Evolutionary conservation across 495 filamentous ascomycete genomes (phyloP).

Genomic region (Clavariopsis aquatica): DNA sequence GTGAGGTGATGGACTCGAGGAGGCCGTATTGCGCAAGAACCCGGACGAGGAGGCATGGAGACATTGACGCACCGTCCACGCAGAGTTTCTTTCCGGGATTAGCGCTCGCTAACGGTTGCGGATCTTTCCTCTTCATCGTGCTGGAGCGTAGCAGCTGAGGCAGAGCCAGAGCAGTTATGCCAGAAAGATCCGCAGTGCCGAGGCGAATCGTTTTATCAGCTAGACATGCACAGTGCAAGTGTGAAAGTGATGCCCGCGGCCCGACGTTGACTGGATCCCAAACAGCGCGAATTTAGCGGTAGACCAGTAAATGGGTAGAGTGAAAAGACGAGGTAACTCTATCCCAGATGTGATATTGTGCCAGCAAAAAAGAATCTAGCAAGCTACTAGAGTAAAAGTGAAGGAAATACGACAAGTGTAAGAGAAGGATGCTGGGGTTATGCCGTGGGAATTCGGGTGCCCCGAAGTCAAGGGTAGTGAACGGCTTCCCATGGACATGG

Average conservation of each 20-base stretch:
- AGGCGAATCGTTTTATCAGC: not conserved
- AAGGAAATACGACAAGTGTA: not conserved
- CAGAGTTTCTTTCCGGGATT: not conserved
- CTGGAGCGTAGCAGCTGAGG: not conserved
- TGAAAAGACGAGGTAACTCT: not conserved
- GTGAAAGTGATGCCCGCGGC: too few relatives aligned
- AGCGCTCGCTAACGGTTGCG: not conserved
- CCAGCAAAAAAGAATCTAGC: not conserved
- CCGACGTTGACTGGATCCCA: not conserved
- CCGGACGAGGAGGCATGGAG: not conserved
- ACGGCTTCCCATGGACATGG: not conserved
- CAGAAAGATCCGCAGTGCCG: not conserved
- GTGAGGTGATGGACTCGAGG: constrained; percentile 5
- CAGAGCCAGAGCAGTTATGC: not conserved
- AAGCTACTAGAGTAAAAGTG: not conserved
- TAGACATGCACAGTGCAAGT: not conserved
- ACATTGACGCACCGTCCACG: not conserved
- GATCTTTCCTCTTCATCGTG: constrained; percentile 9
- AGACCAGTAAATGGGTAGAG: not conserved
- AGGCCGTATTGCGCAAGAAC: constrained; percentile 21
- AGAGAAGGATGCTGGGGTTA: not conserved
- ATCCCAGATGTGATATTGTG: not conserved
- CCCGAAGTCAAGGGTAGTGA: not conserved
- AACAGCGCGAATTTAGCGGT: not conserved
- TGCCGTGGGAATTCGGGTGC: not conserved